Evolutionary conservation across 2,329 filamentous ascomycete genomes (phyloP).

Genomic region (Sarocladiaceae sp.): DNA sequence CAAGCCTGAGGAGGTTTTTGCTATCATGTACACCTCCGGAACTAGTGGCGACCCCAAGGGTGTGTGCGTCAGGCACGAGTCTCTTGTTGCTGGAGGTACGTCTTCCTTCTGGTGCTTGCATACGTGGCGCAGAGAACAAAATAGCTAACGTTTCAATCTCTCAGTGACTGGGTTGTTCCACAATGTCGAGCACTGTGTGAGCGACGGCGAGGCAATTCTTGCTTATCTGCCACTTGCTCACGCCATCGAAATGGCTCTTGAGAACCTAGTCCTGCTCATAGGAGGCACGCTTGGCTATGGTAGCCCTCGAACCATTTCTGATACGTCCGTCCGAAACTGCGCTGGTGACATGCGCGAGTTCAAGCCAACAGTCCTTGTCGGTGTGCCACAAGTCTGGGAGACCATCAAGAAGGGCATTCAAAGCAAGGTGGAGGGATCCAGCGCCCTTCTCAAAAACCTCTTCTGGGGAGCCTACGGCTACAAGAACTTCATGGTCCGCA

Average conservation of each 20-base stretch:
- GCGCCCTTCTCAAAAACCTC: constrained; percentile 66
- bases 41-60: constrained; percentile 89
- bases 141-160: too few relatives aligned
- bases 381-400: constrained; percentile 96
- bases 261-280: constrained; percentile 85
- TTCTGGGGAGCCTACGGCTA: constrained; percentile 66
- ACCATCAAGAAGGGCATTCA: constrained; percentile 94
- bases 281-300: constrained; percentile 93
- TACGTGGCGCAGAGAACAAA: too few relatives aligned
- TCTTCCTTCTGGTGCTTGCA: too few relatives aligned
- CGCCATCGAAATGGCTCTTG: constrained; percentile 94
- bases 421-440: constrained; percentile 68
- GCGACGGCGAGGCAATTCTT: constrained; percentile 72
- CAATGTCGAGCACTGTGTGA: constrained; percentile 74
- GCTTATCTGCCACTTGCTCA: constrained; percentile 93
- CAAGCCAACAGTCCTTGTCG: constrained; percentile 82
- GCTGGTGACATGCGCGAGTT: constrained; percentile 92
- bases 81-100: constrained; percentile 66
- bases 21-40: constrained; percentile 83
- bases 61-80: constrained; percentile 75
- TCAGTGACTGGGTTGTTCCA: constrained; percentile 75
- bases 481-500: constrained; percentile 54
- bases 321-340: constrained; percentile 82
- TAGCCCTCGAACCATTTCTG: constrained; percentile 82
- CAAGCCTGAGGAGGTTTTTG: constrained; percentile 72